Evolutionary conservation across 441 rosid genomes (phyloP), one percentile per base, ranked within the genome.

Genomic region (Pelargonium fulgidum): DNA sequence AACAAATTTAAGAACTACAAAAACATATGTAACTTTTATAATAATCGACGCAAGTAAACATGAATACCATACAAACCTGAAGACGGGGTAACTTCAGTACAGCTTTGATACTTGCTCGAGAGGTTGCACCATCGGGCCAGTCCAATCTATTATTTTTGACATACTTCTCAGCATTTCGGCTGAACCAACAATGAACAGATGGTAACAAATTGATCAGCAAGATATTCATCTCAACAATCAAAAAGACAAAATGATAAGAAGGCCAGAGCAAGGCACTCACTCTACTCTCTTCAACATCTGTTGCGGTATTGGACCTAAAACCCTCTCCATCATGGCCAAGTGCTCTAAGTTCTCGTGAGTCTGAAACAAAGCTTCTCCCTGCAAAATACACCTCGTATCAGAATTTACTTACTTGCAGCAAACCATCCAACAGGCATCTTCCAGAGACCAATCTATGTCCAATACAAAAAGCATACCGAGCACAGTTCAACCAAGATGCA

Each of bases 351-450:
- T 91, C 76, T 91, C 93, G 65, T 91, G 97, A 10, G 95, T 91
- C 75, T 91, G 97, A 76, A 89, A 91, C 70, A 91, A 80, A 50
- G 97, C 97, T 76, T 91, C 97, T 12, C 97, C 97, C 97, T 91
- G 68, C 41, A 33, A 20, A 12, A 13, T 41, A 17, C 7, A 2
- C 3, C 67, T 33, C 12, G 62, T 16, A 16, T 42, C 61, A 71
- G 71, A 72, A 14, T 29, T 10, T 1, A 59, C 29, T 39, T 10
- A 20, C 2, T 42, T 3, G 6, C 2, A 69, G 19, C 19, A 16
- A 54, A 54, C 22, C 61, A 54, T 14, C 22, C 22, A 54, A 20
- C 39, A 20, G 22, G 2, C 61, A 54, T 54, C 61, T 54, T 33
- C 4, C 16, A 16, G 61, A 14, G 9, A 54, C 61, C 19, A 4